Evolutionary conservation across 495 filamentous ascomycete species (phyloP).

Genomic region (Aspergillus nanangensis): DNA sequence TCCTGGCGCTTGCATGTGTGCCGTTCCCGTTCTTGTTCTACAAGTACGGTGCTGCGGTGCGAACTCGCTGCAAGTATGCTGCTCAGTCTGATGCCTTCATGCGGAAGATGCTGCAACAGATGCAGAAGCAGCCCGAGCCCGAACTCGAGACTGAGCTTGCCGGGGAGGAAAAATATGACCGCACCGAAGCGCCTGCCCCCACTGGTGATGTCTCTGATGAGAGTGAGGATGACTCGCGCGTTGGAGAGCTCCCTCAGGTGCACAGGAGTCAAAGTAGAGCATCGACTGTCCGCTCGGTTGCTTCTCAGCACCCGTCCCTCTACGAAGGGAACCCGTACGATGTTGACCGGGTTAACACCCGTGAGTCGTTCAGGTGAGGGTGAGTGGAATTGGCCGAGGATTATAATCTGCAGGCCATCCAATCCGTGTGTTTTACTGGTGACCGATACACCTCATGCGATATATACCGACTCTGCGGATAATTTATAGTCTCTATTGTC

Average conservation of each 20-base stretch:
- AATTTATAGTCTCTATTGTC: constrained; percentile 19
- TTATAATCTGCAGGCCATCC: neutral
- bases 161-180: constrained; percentile 22
- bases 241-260: constrained; percentile 15
- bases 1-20: constrained; percentile 68
- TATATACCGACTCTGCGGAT: constrained; percentile 5
- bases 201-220: constrained; percentile 18
- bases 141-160: constrained; percentile 5
- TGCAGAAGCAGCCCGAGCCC: constrained; percentile 11
- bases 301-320: constrained; percentile 22
- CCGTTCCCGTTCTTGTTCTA: constrained; percentile 82
- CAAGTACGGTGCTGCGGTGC: constrained; percentile 64
- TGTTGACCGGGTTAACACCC: constrained; percentile 43
- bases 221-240: constrained; percentile 17
- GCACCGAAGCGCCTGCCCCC: constrained; percentile 36
- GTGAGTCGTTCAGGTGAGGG: constrained; percentile 37
- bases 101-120: constrained; percentile 37
- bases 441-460: neutral
- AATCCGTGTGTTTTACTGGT: neutral
- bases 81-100: constrained; percentile 48
- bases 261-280: constrained; percentile 30
- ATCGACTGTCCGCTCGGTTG: constrained; percentile 24
- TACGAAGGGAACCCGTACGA: constrained; percentile 45
- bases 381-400: neutral
- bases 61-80: constrained; percentile 70